phyloP scores from a whole-genome alignment of 2,329 filamentous ascomycete species.

The Neoarthrinium moseri region DNA sequence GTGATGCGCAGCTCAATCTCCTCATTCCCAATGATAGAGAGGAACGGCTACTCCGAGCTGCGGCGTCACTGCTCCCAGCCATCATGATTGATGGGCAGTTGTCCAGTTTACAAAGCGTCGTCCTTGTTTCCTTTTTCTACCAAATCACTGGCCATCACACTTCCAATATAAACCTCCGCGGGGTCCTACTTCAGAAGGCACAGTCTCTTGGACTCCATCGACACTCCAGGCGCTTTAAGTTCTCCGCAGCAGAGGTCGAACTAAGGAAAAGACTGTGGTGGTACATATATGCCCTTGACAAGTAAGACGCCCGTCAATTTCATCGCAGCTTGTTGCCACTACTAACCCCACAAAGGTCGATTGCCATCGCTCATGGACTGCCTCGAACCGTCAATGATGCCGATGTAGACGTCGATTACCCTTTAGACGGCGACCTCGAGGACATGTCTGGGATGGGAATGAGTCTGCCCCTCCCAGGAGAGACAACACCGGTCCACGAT shows the following conservation, averaged over 20 bases:
- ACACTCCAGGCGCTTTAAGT: slow-evolving; percentile 6
- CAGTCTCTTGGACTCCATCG: slow-evolving; percentile 4
- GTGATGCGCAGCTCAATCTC: not conserved
- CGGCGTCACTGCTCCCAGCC: not conserved
- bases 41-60: not conserved
- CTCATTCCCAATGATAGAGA: not conserved
- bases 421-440: slow-evolving; percentile 3
- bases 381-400: slow-evolving; percentile 1
- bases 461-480: slow-evolving; percentile 2
- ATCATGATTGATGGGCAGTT: not conserved
- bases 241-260: not conserved
- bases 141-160: slow-evolving; percentile 3
- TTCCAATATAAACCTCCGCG: not conserved
- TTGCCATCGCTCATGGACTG: not conserved
- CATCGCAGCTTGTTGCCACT: too few species aligned
- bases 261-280: slow-evolving; percentile 4
- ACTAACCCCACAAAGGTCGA: too few species aligned
- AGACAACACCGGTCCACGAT: slow-evolving; percentile 1
- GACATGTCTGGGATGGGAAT: not conserved
- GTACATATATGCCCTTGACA: slow-evolving; percentile 5
- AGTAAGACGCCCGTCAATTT: not conserved
- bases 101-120: not conserved
- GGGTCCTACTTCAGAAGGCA: not conserved
- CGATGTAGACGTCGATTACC: slow-evolving; percentile 6
- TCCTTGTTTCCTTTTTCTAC: not conserved